These are phyloP conservation scores for Calonectria montana DNA, from an alignment of 2,329 filamentous ascomycete genomes.

Conservation along the genomic window DNA sequence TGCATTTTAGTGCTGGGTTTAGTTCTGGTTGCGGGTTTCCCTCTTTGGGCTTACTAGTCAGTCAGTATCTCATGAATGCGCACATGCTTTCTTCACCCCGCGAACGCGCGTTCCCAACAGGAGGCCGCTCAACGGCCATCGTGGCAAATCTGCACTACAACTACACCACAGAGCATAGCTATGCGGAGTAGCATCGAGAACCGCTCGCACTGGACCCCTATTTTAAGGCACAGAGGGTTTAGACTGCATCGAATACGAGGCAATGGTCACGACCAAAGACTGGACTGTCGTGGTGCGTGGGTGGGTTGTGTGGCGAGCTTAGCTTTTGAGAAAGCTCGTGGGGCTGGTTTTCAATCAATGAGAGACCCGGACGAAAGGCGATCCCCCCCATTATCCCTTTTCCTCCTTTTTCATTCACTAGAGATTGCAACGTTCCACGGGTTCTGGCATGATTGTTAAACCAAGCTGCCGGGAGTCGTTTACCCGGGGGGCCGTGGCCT, in stretches of 20 bases:
- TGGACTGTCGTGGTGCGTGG: slow-evolving; percentile 30
- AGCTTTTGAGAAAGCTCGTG: neutral
- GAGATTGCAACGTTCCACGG: slow-evolving; percentile 26
- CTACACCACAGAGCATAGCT: slow-evolving; percentile 12
- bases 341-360: neutral
- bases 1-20: neutral
- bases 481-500: slow-evolving; percentile 26
- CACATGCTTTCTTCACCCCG: neutral
- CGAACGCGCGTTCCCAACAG: neutral
- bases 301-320: neutral
- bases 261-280: slow-evolving; percentile 10
- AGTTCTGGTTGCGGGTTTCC: neutral
- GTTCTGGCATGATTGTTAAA: slow-evolving; percentile 6
- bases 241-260: slow-evolving; percentile 15
- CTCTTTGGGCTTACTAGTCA: neutral
- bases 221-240: slow-evolving; percentile 13
- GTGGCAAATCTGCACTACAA: slow-evolving; percentile 20
- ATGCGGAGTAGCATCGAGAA: slow-evolving; percentile 17
- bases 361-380: slow-evolving; percentile 5
- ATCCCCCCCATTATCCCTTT: neutral
- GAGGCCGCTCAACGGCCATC: neutral
- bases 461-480: slow-evolving; percentile 25
- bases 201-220: slow-evolving; percentile 17
- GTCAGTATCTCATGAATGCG: neutral
- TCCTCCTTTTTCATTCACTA: neutral